Evolutionary conservation across 306 rosid species (phyloP).

Genomic region (Senna tora): DNA sequence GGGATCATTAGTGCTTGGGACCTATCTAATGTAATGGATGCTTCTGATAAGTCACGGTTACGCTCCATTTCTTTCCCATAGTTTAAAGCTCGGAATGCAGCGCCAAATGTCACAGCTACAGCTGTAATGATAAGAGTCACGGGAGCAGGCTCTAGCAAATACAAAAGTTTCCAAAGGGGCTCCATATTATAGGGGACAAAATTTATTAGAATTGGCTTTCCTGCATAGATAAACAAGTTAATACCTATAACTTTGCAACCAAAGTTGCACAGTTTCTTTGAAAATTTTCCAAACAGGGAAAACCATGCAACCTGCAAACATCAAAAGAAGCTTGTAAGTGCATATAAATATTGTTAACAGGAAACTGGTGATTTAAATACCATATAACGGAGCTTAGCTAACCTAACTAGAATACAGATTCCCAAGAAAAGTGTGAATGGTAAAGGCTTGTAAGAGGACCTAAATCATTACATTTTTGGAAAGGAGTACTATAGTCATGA

Average conservation of each 20-base stretch:
- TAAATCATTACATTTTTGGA: neutral
- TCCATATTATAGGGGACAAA: conserved; percentile 59
- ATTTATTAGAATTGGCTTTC: conserved; percentile 34
- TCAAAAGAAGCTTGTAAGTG: conserved; percentile 35
- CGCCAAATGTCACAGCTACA: conserved; percentile 89
- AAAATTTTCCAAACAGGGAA: conserved; percentile 51
- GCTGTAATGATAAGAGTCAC: conserved; percentile 78
- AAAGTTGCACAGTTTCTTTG: conserved; percentile 60
- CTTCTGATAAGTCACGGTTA: conserved; percentile 77
- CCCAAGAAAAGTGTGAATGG: neutral
- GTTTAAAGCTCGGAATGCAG: conserved; percentile 94
- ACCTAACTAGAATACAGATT: neutral
- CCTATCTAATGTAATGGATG: conserved; percentile 87
- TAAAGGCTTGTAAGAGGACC: neutral
- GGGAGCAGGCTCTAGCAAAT: conserved; percentile 94
- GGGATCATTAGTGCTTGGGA: conserved; percentile 98
- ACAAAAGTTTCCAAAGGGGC: conserved; percentile 76
- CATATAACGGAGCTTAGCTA: neutral
- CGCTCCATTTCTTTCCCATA: conserved; percentile 98
- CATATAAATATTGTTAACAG: conserved; percentile 11
- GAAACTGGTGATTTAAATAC: neutral
- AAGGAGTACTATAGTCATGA: neutral
- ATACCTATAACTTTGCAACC: conserved; percentile 42
- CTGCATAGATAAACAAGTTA: conserved; percentile 31
- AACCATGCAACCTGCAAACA: conserved; percentile 77